Base-by-base conservation (phyloP, 345 rosid species). In the Psidium friedrichsthalianum region DNA sequence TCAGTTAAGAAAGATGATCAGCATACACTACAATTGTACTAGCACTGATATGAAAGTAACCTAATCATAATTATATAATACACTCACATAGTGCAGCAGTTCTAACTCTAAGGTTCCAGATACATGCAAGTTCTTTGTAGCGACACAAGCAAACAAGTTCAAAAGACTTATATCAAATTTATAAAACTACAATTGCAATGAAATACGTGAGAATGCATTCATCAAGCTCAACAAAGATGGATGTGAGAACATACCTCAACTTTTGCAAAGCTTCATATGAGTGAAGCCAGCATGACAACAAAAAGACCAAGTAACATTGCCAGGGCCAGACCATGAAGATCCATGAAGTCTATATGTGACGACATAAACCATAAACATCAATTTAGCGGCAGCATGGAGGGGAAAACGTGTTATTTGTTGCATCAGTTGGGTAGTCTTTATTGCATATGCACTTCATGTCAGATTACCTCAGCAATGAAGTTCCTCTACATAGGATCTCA, bases 251-350 rank as follows among this genome's bases (percentile, higher is more conserved):
- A 87, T 90, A 95, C 99, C 99, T 97, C 99, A 92, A 89, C 87
- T 85, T 91, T 96, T 97, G 90, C 99, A 85, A 91, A 97, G 91
- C 98, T 91, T n/a, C 92, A 88, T 11, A 42, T 25, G 76, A n/a
- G n/a, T 57, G 85, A 82, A 53, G 84, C 55, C 89, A 85, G 89
- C 86, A 92, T 51, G 80, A 88, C 82, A 93, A 83, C 82, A 81
- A 82, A 57, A 86, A 83, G 74, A 81, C 36, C 40, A 53, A 94
- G 93, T 82, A n/a, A 69, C 53, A 51, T 51, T 8, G 40, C 42
- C 14, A 15, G 53, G 56, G 56, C 22, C 44, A n/a, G n/a, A n/a
- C n/a, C n/a, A n/a, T n/a, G n/a, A n/a, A 82, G 40, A 82, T 51
- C 83, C 42, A 61, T 20, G 42, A 61, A 61, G 42, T 61, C 74